Conservation (phyloP, 768 basidiomycete genomes). For the Mycena leptocephala region DNA sequence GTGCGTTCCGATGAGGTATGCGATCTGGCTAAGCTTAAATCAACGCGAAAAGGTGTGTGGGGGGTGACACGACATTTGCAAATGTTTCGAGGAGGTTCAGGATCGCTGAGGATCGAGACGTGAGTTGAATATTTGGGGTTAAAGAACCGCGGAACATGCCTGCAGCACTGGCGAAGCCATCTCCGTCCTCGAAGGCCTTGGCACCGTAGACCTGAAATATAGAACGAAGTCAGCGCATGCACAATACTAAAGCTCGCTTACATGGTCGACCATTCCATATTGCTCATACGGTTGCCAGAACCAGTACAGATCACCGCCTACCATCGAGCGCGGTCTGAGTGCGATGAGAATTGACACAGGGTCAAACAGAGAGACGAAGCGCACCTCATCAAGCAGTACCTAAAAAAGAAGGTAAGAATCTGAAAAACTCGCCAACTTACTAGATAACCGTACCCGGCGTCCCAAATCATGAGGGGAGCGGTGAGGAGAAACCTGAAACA, state of each 20-base stretch:
- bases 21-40: conserved; percentile 45
- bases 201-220: conserved; percentile 77
- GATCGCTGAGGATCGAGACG: conserved; percentile 62
- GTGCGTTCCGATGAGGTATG: conserved; percentile 79
- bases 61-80: conserved; percentile 64
- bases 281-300: conserved; percentile 84
- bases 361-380: conserved; percentile 43
- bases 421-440: background rate
- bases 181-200: conserved; percentile 70
- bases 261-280: conserved; percentile 70
- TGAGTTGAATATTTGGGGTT: background rate
- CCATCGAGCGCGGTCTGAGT: conserved; percentile 60
- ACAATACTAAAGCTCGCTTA: conserved; percentile 34
- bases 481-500: conserved; percentile 65
- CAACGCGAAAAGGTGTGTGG: background rate
- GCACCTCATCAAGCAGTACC: conserved; percentile 51
- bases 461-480: conserved; percentile 79
- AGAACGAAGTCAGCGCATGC: background rate
- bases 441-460: conserved; percentile 65
- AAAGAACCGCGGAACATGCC: conserved; percentile 55
- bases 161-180: conserved; percentile 87
- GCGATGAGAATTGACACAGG: background rate
- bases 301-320: conserved; percentile 87
- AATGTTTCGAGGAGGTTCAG: conserved; percentile 83
- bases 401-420: conserved; percentile 47